A percentile compares a stretch with the other conserved stretches of the same genome.
Conservation (phyloP, 208 protist genomes). For the Leishmania mexicana region DNA sequence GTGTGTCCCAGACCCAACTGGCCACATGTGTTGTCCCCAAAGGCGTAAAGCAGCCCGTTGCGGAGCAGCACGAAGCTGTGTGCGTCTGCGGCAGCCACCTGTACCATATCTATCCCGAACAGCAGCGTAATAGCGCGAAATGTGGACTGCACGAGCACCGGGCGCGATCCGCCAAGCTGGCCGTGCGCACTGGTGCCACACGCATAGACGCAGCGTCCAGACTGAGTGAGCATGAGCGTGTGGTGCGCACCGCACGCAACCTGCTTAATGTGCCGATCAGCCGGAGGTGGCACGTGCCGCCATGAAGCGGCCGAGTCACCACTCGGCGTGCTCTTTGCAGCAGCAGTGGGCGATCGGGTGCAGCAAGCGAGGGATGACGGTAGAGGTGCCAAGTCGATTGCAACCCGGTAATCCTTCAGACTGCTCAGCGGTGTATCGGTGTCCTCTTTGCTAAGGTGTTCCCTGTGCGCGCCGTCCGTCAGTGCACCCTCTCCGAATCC, state of each 20-base stretch:
- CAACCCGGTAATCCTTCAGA: conserved; percentile 4
- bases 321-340: background rate
- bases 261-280: conserved; percentile 37
- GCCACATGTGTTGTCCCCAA: conserved; percentile 80
- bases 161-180: conserved; percentile 59
- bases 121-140: conserved; percentile 76
- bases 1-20: conserved; percentile 81
- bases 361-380: conserved; percentile 9
- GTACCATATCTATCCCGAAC: conserved; percentile 69
- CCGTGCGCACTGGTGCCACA: conserved; percentile 73
- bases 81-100: conserved; percentile 59
- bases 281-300: conserved; percentile 17
- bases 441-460: background rate
- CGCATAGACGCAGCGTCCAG: conserved; percentile 52
- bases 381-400: conserved; percentile 12
- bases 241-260: conserved; percentile 74
- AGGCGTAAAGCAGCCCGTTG: conserved; percentile 76
- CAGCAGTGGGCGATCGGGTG: background rate
- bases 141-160: conserved; percentile 51
- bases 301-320: background rate
- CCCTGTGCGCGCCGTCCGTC: background rate
- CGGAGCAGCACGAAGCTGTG: conserved; percentile 84
- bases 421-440: background rate
- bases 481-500: conserved; percentile 34
- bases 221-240: conserved; percentile 68